These are phyloP conservation scores for Nidularia pulvinata DNA, from an alignment of 768 basidiomycete genomes.

Conservation along the genomic window DNA sequence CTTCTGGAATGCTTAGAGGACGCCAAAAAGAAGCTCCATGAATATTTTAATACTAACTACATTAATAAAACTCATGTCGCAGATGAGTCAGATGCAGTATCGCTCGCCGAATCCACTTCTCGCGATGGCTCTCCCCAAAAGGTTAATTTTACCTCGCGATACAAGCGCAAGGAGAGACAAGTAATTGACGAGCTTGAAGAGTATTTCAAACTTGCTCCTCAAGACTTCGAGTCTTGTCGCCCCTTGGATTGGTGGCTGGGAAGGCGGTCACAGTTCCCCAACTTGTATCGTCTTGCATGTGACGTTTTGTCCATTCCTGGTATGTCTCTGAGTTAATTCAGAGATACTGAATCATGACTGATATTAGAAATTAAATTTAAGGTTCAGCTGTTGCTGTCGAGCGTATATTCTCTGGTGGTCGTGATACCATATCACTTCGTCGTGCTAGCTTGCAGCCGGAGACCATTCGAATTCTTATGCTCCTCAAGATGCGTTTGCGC, in stretches of 20 bases:
- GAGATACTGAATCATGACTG: not conserved
- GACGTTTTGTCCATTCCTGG: not conserved
- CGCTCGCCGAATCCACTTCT: not conserved
- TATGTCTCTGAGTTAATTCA: no score
- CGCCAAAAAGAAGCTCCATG: not conserved
- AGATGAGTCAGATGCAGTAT: not conserved
- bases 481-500: no score
- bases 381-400: not conserved
- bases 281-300: not conserved
- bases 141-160: conserved; percentile 12
- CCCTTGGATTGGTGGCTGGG: not conserved
- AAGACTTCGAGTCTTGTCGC: conserved; percentile 1
- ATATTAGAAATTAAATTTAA: not conserved
- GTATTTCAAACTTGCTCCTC: conserved; percentile 9
- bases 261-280: not conserved
- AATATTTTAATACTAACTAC: not conserved
- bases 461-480: no score
- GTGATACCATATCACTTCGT: not conserved
- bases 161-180: not conserved
- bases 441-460: no score
- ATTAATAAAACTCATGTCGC: not conserved
- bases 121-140: conserved; percentile 2
- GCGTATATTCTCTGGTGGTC: no score
- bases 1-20: not conserved
- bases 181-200: conserved; percentile 10